These are phyloP conservation scores for Neurospora tetraspora DNA, from an alignment of 495 filamentous ascomycete species.

Conservation along the genomic window DNA sequence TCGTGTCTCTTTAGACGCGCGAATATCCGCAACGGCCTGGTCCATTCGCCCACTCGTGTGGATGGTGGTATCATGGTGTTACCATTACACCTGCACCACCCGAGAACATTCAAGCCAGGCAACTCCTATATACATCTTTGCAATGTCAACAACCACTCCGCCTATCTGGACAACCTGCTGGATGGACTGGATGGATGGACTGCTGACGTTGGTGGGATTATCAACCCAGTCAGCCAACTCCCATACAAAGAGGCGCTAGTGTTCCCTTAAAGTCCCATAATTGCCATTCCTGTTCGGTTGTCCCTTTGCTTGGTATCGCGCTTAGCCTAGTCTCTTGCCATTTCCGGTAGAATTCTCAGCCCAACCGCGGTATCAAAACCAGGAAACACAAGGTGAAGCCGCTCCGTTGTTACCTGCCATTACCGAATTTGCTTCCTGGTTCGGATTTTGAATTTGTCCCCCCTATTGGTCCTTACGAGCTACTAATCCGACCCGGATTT, in stretches of 20 bases:
- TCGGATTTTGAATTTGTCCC: background rate
- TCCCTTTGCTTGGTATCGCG: background rate
- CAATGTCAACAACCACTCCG: background rate
- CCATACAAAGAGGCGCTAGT: constrained; percentile 1
- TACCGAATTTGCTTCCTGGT: background rate
- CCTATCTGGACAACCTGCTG: background rate
- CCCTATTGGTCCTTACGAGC: background rate
- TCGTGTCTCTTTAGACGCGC: constrained; percentile 9
- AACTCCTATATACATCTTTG: background rate
- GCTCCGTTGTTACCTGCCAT: background rate
- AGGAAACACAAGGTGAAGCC: background rate
- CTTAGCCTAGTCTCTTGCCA: background rate
- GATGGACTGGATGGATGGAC: background rate
- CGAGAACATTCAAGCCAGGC: background rate
- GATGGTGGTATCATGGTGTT: background rate
- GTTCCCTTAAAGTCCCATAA: background rate
- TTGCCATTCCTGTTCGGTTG: background rate
- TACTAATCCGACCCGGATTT: background rate
- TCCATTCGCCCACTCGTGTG: background rate
- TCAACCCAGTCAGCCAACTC: background rate
- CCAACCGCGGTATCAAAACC: background rate
- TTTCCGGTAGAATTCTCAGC: background rate
- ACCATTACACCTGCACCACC: background rate
- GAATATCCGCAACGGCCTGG: constrained; percentile 4
- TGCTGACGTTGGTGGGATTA: background rate